Percentiles rank a stretch among this genome's conserved stretches.
These are phyloP conservation scores for Monilinia fructicola DNA, from an alignment of 2,329 filamentous ascomycete genomes.

Conservation along the genomic window DNA sequence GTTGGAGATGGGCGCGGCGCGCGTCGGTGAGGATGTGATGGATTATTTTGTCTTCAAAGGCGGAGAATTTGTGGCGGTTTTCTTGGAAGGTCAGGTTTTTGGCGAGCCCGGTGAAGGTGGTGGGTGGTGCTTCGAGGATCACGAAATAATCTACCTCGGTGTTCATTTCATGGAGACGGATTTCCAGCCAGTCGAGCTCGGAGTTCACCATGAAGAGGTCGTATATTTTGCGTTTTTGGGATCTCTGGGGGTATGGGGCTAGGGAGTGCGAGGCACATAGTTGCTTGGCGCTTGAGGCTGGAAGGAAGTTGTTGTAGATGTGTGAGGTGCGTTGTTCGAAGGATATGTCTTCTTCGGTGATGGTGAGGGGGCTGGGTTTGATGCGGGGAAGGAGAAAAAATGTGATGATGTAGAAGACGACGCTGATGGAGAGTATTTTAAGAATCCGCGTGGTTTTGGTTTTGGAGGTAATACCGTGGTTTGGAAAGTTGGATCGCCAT, in stretches of 20 bases:
- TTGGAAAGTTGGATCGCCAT: slow-evolving; percentile 11
- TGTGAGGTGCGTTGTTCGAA: slow-evolving; percentile 11
- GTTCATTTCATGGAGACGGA: slow-evolving; percentile 60
- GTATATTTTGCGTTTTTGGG: slow-evolving; percentile 51
- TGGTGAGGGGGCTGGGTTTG: neutral
- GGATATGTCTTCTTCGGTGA: slow-evolving; percentile 19
- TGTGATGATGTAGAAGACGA: neutral
- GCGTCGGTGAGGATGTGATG: slow-evolving; percentile 53
- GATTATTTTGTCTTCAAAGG: slow-evolving; percentile 60
- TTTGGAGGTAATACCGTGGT: slow-evolving; percentile 2
- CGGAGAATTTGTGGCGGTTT: slow-evolving; percentile 51
- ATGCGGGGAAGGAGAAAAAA: slow-evolving; percentile 17
- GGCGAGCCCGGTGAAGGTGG: slow-evolving; percentile 56
- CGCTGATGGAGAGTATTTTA: neutral
- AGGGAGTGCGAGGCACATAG: slow-evolving; percentile 19
- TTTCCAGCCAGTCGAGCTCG: slow-evolving; percentile 65
- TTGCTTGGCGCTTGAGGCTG: slow-evolving; percentile 6
- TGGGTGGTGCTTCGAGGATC: slow-evolving; percentile 56
- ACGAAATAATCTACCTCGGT: slow-evolving; percentile 64
- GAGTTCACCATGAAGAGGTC: slow-evolving; percentile 63
- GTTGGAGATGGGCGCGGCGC: slow-evolving; percentile 22
- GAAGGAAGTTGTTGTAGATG: slow-evolving; percentile 15
- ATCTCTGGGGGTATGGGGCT: neutral
- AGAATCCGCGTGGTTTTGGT: slow-evolving; percentile 10
- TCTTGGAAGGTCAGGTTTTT: slow-evolving; percentile 56